Base-by-base conservation (phyloP, 75 land plant species). In the Picea glauca region DNA sequence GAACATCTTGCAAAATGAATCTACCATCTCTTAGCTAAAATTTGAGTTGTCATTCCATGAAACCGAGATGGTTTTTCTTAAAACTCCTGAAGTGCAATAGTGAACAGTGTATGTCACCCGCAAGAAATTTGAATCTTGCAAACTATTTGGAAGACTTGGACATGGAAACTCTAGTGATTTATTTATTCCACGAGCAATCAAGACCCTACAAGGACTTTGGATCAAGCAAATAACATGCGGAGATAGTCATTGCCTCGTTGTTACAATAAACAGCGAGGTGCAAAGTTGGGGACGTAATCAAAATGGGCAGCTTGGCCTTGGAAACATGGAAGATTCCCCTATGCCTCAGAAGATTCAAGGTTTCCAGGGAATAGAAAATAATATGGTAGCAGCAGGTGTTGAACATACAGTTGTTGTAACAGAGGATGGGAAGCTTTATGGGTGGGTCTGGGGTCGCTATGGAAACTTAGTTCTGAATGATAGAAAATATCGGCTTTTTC, bases 361-460 rank as follows among this genome's bases (percentile, higher is more conserved):
- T 33, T 94, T 96, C 66, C 57, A 94, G 98, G 99, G 98, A 3
- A 78, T 94, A 61, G 54, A 88, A 50, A 89, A 94, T 23, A 92
- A 88, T 77, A 97, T 94, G 98, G 81, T 97, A 57, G 98, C 99
- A 81, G 99, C 99, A 75, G 99, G 99, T 59, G 99, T 98, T 35
- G 99, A 97, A 78, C 99, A 97, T 82, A 91, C 94, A 65, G 95
- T 91, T 62, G 98, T 98, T 68, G 93, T 97, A 72, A 86, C 98
- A 75, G 93, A 93, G 77, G 89, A 90, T 84, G 99, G 99, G 15
- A 87, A 92, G 11, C 88, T 97, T 58, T 97, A 90, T 87, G 99
- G 99, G 50, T 97, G 99, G 99, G 99, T 98, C 15, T 97, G 99
- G 99, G 99, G 99, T 13, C 89, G 96, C 18, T 97, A 94, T 86